Conservation (phyloP, 148 eudicot species). For the Beta vulgaris region DNA sequence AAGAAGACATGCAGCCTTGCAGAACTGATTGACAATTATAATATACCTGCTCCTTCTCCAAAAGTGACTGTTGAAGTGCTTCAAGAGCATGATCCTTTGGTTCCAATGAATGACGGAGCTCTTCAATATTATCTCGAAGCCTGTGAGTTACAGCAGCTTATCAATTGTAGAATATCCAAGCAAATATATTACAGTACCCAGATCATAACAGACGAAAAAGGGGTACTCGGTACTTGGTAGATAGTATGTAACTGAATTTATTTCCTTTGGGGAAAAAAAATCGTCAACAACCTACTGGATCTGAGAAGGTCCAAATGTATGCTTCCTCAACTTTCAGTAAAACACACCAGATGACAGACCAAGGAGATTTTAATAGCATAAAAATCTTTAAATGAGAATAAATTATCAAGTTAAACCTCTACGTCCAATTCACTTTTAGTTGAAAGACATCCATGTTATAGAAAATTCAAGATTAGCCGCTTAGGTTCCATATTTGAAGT, state of each 20-base stretch:
- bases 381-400: background rate
- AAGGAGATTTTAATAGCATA: background rate
- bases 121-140: conserved; percentile 92
- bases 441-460: background rate
- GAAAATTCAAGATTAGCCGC: background rate
- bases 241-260: background rate
- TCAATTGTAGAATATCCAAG: background rate
- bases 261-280: background rate
- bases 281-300: background rate
- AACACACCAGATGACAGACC: background rate
- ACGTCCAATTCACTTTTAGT: background rate
- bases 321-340: background rate
- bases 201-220: background rate
- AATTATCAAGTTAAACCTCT: background rate
- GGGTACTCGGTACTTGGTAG: too few relatives aligned
- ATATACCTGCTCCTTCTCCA: conserved; percentile 87
- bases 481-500: background rate
- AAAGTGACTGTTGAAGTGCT: conserved; percentile 70
- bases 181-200: background rate
- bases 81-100: conserved; percentile 92
- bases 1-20: conserved; percentile 9
- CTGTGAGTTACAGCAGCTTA: conserved; percentile 37
- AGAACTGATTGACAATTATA: background rate
- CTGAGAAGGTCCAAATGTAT: background rate
- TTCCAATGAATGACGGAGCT: conserved; percentile 74